Evolutionary conservation across 225 moss, liverwort and hornwort species (phyloP).

Genomic region (Asterella californica): DNA sequence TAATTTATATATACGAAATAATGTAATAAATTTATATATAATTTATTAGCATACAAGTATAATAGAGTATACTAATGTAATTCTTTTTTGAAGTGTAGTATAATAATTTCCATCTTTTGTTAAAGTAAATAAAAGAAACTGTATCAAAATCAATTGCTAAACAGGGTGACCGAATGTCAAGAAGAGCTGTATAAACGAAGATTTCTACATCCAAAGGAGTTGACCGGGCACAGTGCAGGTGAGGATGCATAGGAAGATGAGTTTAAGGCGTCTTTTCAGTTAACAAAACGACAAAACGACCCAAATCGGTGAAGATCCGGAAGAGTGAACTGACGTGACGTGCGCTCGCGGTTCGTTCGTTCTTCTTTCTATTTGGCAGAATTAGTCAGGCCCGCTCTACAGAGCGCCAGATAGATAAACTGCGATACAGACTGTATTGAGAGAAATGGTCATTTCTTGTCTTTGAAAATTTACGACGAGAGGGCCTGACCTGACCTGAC

Average conservation of each 20-base stretch:
- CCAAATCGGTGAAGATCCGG: conserved; percentile 1
- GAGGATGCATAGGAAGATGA: not conserved
- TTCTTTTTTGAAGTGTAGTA: too few species aligned
- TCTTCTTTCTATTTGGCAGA: not conserved
- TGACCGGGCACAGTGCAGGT: not conserved
- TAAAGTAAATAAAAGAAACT: too few species aligned
- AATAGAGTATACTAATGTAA: too few species aligned
- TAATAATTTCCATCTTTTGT: too few species aligned
- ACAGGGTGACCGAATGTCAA: not conserved
- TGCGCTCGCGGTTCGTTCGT: not conserved
- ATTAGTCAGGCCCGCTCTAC: not conserved
- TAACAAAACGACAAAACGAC: not conserved
- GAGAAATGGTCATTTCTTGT: not conserved
- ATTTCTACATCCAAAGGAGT: not conserved
- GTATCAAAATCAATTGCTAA: not conserved
- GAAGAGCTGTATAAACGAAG: not conserved
- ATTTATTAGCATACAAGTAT: too few species aligned
- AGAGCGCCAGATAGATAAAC: not conserved
- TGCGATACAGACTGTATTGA: not conserved
- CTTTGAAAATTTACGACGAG: not conserved
- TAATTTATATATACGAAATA: too few species aligned
- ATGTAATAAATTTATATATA: too few species aligned
- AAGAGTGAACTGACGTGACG: not conserved
- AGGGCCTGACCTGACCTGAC: not conserved
- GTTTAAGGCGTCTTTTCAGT: not conserved